Evolutionary conservation across 305 asterid genomes (phyloP).

Genomic region (Rubia balearica): DNA sequence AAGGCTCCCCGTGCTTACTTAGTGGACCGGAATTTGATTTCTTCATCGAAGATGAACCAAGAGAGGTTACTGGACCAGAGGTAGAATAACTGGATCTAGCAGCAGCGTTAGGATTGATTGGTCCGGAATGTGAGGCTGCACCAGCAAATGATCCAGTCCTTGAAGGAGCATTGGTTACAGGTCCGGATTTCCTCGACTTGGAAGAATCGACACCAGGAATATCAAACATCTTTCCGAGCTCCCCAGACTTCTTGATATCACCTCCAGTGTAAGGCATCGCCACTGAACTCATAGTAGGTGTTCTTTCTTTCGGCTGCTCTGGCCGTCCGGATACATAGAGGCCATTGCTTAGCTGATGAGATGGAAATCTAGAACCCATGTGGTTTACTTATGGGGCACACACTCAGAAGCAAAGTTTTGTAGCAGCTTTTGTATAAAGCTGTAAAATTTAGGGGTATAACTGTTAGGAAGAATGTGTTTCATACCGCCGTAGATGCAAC

Average conservation of each 20-base stretch:
- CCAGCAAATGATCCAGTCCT: slow-evolving; percentile 56
- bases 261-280: slow-evolving; percentile 98
- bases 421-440: slow-evolving; percentile 17
- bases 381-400: slow-evolving; percentile 25
- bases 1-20: slow-evolving; percentile 85
- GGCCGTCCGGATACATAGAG: slow-evolving; percentile 93
- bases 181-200: slow-evolving; percentile 80
- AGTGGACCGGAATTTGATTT: slow-evolving; percentile 83
- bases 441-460: slow-evolving; percentile 20
- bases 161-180: slow-evolving; percentile 46
- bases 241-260: slow-evolving; percentile 88
- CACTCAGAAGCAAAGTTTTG: slow-evolving; percentile 16
- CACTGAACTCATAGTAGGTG: slow-evolving; percentile 73
- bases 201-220: slow-evolving; percentile 64
- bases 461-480: slow-evolving; percentile 22
- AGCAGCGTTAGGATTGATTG: slow-evolving; percentile 49
- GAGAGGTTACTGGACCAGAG: slow-evolving; percentile 65
- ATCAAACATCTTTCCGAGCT: slow-evolving; percentile 92
- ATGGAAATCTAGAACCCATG: slow-evolving; percentile 96
- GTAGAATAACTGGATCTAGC: slow-evolving; percentile 63
- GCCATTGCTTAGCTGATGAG: slow-evolving; percentile 97
- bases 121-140: slow-evolving; percentile 76
- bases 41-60: slow-evolving; percentile 64
- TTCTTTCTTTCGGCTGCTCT: slow-evolving; percentile 83
- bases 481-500: slow-evolving; percentile 11